Evolutionary conservation across 140 eudicot species (phyloP), one percentile per base, ranked within the genome.

Genomic region (Erigeron philadelphicus): DNA sequence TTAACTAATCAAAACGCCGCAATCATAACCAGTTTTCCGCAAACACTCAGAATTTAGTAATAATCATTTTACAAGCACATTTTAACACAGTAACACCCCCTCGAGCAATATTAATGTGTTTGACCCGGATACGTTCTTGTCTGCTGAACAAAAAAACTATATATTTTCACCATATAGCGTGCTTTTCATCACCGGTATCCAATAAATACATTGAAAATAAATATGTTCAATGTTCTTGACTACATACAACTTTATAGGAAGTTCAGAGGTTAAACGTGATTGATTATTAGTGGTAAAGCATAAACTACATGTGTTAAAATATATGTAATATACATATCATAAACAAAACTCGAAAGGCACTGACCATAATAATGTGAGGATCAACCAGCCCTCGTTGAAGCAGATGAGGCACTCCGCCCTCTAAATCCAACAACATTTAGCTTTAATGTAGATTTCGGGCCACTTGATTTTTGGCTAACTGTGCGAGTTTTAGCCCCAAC

Each of bases 401-500:
- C 78, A 0, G 74, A 65, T 64, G 95, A 82, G 54, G 95, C 81
- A 64, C 96, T 86, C 41, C 91, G 79, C 0, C 97, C 97, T 77
- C 97, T 86, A 61, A 91, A 91, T 35, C 97, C 97, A 21, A 91
- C 96, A 16, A 91, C 97, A 65, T 84, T 77, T 31, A 91, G 77
- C 80, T 87, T 87, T 6, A 83, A 38, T 9, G 81, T 10, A 55
- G 90, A 76, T 72, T 75, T 71, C 35, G 15, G 75, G 10, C 43
- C 78, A 68, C 83, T 66, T 2, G 83, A 42, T 25, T 82, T 87
- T 63, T 47, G 42, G 60, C 77, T 73, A 3, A 50, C 80, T 0
- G 76, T 45, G 9, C 64, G 53, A 64, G 74, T 76, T 77, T 75
- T 78, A 54, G 72, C 86, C 23, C 83, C 76, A 35, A 66, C 61